Percentiles rank a stretch among this genome's conserved stretches.
phyloP scores from a whole-genome alignment of 139 green algal genomes.

The Pleodorina starrii region DNA sequence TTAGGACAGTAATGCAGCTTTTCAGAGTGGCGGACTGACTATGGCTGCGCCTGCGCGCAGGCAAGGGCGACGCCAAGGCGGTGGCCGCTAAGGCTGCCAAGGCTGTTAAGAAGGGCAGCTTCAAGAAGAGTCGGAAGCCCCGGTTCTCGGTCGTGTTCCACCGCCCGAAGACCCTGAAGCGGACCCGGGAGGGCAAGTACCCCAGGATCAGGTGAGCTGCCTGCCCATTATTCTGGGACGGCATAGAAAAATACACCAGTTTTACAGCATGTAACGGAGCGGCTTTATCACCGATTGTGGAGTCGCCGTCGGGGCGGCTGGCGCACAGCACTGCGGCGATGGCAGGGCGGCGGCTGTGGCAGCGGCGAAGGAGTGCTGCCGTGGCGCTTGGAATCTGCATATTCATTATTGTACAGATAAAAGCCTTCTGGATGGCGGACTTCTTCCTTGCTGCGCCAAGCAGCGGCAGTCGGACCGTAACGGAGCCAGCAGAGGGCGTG shows the following conservation, averaged over 20 bases:
- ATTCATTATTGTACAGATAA: no score
- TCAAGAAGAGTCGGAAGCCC: constrained; percentile 87
- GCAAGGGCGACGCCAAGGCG: constrained; percentile 71
- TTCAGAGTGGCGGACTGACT: no score
- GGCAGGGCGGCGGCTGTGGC: not conserved
- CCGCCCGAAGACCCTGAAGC: constrained; percentile 94
- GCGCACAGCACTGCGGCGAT: not conserved
- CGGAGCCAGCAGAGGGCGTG: no score
- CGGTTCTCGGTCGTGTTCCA: constrained; percentile 91
- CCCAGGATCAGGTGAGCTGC: constrained; percentile 84
- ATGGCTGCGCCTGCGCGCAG: constrained; percentile 37
- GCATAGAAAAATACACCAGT: no score
- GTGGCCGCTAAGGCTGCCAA: constrained; percentile 83
- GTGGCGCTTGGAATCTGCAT: not conserved
- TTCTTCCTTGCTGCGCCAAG: no score
- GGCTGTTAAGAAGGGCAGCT: constrained; percentile 92
- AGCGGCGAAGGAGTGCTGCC: not conserved
- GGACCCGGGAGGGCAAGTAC: constrained; percentile 89
- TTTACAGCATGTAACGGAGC: no score
- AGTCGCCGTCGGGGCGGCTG: not conserved
- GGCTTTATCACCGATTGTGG: no score
- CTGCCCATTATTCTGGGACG: no score
- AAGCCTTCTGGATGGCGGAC: no score
- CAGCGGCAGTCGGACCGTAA: no score
- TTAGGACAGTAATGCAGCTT: no score